Percentiles rank a stretch among this genome's conserved stretches.
These are phyloP conservation scores for Fusarium hainanense DNA, from an alignment of 2,329 filamentous ascomycete genomes.

Conservation along the genomic window DNA sequence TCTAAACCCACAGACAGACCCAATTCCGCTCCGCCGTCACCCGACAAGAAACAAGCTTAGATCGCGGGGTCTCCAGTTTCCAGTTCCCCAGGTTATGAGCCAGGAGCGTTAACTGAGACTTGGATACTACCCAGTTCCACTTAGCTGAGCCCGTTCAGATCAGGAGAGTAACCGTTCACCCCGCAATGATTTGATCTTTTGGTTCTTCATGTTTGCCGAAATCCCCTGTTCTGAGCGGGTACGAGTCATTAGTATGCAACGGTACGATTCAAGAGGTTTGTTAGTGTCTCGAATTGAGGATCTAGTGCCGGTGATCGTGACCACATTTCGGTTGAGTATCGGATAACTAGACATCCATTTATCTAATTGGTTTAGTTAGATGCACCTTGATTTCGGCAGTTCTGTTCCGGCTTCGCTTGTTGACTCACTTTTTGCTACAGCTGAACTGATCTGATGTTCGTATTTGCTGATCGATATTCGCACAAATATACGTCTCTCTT, in stretches of 20 bases:
- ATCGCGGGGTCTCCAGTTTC: constrained; percentile 26
- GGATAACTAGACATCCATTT: neutral
- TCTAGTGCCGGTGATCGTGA: neutral
- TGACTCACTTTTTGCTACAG: neutral
- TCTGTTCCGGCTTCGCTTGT: neutral
- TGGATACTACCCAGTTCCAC: constrained; percentile 6
- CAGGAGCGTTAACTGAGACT: neutral
- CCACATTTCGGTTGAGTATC: neutral
- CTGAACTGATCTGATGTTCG: neutral
- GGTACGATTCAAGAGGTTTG: neutral
- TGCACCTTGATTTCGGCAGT: neutral
- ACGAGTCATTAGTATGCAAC: constrained; percentile 2
- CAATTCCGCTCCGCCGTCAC: neutral
- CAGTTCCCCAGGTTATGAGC: constrained; percentile 9
- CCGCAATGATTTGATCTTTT: neutral
- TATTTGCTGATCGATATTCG: neutral
- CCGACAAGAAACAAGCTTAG: neutral
- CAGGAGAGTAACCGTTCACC: neutral
- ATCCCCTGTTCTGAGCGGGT: neutral
- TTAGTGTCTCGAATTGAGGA: neutral
- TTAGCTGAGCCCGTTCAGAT: constrained; percentile 1
- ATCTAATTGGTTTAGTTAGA: neutral
- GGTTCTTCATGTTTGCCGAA: neutral
- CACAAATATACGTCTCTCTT: neutral
- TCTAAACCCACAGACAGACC: neutral